Base-by-base conservation (phyloP, 352 stramenopile genomes). In the Pythium grandisporangium region DNA sequence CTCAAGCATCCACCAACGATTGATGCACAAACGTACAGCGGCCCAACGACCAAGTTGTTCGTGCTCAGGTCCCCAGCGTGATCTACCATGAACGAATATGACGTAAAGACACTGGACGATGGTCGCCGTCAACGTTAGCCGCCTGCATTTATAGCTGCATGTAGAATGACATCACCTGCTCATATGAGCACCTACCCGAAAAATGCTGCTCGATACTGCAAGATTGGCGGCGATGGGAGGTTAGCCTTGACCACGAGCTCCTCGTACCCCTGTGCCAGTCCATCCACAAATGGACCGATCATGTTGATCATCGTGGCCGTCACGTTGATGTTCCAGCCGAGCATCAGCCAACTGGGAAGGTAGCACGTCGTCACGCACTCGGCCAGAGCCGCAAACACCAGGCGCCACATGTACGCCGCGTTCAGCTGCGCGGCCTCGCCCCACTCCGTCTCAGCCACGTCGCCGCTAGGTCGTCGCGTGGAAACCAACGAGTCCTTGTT, bases 1-100 rank as follows among this genome's bases (percentile, higher is more conserved):
- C 42, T 72, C 4, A 53, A 30, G 23, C 73, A 93, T 1, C 66
- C 74, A 23, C 53, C 58, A 2, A 70, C 4, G 34, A 86, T 60
- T 4, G 77, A 78, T 5, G 14, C 46, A 24, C 58, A 64, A 6
- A 93, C 70, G 53, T 93, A 93, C 2, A 87, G 25, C 11, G 65
- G 63, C 1, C 77, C 80, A 0, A 53, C 45, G 6, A 66, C 30
- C 19, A 72, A 39, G 32, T 45, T 72, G 5, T 33, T 24, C 1
- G 49, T 45, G 37, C 71, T 85, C 7, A 93, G 62, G 34, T 90
- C 80, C 2, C 80, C 75, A 1, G 80, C 80, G 39, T 93, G 80
- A 49, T 93, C 80, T 5, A 68, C 72, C 80, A 93, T 93, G 61
- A 86, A 93, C 43, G 77, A 80, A 42, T 83, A 93, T n/a, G 77